These are phyloP conservation scores for Naganishia liquefaciens DNA, from an alignment of 1,284 basidiomycete species.

Conservation along the genomic window DNA sequence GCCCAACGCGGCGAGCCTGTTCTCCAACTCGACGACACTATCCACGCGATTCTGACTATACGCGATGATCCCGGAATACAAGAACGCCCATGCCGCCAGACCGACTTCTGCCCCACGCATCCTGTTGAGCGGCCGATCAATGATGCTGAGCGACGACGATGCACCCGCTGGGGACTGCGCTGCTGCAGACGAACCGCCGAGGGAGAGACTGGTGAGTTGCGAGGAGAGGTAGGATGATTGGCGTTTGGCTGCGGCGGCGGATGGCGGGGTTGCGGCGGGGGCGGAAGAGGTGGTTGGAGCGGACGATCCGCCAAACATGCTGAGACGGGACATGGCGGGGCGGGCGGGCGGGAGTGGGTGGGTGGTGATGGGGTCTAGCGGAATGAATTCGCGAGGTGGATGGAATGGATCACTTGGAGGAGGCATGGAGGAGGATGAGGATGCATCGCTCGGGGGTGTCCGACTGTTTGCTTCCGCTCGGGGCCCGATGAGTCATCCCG, in stretches of 20 bases:
- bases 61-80: slow-evolving; percentile 87
- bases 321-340: slow-evolving; percentile 20
- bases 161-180: too few species aligned
- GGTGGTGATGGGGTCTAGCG: too few species aligned
- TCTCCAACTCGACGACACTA: slow-evolving; percentile 77
- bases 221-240: slow-evolving; percentile 31
- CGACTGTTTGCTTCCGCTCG: slow-evolving; percentile 10
- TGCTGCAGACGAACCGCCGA: neutral
- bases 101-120: slow-evolving; percentile 77
- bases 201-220: slow-evolving; percentile 23
- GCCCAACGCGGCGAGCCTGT: slow-evolving; percentile 80
- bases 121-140: slow-evolving; percentile 82
- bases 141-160: slow-evolving; percentile 64
- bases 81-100: slow-evolving; percentile 76
- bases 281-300: too few species aligned
- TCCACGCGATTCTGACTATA: slow-evolving; percentile 93
- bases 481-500: neutral
- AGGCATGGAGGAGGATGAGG: neutral
- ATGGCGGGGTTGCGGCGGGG: slow-evolving; percentile 1
- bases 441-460: neutral
- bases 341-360: neutral
- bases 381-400: too few species aligned
- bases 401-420: neutral
- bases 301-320: slow-evolving; percentile 26
- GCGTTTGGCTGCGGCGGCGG: slow-evolving; percentile 8